Conservation (phyloP, 2,329 filamentous ascomycete genomes). For the Diaporthe helianthi region DNA sequence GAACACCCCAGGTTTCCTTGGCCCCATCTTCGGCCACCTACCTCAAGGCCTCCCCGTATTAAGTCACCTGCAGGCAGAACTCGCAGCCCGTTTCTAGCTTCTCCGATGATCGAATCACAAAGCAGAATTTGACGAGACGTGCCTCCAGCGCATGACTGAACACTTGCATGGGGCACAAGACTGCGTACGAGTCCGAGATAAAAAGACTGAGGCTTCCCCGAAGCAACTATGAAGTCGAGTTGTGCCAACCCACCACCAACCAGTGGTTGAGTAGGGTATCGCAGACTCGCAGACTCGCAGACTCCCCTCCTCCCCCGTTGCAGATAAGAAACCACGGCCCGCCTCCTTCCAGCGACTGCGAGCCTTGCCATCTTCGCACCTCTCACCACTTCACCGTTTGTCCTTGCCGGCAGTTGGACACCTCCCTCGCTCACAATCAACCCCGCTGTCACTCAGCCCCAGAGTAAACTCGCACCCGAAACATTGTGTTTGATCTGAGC, state of each 20-base stretch:
- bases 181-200: slow-evolving; percentile 2
- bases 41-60: slow-evolving; percentile 8
- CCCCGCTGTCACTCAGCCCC: slow-evolving; percentile 3
- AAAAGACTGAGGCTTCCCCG: not conserved
- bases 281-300: no score
- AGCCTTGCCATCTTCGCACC: not conserved
- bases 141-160: slow-evolving; percentile 11
- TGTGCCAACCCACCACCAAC: not conserved
- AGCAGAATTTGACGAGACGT: slow-evolving; percentile 7
- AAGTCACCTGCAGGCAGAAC: slow-evolving; percentile 20
- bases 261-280: not conserved
- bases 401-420: not conserved
- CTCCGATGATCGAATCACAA: slow-evolving; percentile 1
- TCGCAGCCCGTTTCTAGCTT: not conserved
- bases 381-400: not conserved
- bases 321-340: not conserved
- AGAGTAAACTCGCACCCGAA: no score
- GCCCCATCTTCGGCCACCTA: slow-evolving; percentile 7
- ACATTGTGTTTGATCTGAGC: not conserved
- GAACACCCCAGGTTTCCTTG: not conserved
- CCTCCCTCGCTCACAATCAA: not conserved
- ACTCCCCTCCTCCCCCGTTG: no score
- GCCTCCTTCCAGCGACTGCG: not conserved
- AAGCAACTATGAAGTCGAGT: no score
- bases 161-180: not conserved